Evolutionary conservation across 352 stramenopile genomes (phyloP).

Genomic region (Globisporangium mamillatum): DNA sequence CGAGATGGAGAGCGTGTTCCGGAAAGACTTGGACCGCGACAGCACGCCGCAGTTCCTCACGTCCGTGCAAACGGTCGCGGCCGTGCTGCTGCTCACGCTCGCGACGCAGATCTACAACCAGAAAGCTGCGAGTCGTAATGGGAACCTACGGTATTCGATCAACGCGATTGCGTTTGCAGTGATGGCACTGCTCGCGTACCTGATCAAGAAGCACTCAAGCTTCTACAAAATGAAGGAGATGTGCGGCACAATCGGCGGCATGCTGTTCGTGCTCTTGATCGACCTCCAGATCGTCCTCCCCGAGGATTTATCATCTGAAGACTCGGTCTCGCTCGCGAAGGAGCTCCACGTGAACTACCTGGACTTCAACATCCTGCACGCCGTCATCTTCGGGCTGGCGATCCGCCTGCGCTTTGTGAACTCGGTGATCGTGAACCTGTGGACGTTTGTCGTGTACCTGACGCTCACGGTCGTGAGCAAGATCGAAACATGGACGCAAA

Average conservation of each 20-base stretch:
- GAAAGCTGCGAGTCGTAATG: conserved; percentile 15
- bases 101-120: conserved; percentile 42
- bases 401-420: conserved; percentile 63
- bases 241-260: conserved; percentile 23
- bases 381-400: conserved; percentile 52
- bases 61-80: conserved; percentile 31
- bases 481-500: conserved; percentile 32
- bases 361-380: conserved; percentile 49
- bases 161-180: conserved; percentile 26
- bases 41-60: conserved; percentile 52
- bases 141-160: conserved; percentile 36
- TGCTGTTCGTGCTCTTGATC: conserved; percentile 36
- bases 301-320: background rate
- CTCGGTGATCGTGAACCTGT: conserved; percentile 39
- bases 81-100: conserved; percentile 36
- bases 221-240: conserved; percentile 39
- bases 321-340: background rate
- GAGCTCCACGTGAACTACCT: conserved; percentile 28
- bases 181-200: conserved; percentile 25
- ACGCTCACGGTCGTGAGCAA: conserved; percentile 17
- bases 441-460: conserved; percentile 37
- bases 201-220: conserved; percentile 30
- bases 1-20: conserved; percentile 61
- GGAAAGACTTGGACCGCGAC: conserved; percentile 42
- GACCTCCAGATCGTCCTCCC: conserved; percentile 43